Conservation (phyloP, 768 basidiomycete genomes). For the Daedalea quercina region DNA sequence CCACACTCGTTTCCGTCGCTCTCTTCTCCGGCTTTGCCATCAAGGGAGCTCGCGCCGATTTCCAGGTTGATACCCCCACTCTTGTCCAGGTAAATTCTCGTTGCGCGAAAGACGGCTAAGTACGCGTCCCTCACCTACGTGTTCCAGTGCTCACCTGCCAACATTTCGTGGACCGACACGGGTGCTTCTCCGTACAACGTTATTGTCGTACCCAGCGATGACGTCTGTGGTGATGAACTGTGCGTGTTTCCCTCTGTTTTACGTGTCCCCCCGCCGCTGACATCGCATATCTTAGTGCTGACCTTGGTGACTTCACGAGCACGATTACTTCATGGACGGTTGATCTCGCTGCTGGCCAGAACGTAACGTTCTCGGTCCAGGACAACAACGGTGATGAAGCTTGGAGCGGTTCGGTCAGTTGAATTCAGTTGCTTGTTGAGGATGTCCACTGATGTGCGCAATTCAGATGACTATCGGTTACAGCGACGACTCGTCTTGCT, state of each 20-base stretch:
- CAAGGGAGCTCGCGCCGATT: slow-evolving; percentile 44
- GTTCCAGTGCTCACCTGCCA: slow-evolving; percentile 43
- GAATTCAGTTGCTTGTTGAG: slow-evolving; percentile 1
- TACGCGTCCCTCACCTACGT: slow-evolving; percentile 1
- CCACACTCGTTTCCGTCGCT: slow-evolving; percentile 69
- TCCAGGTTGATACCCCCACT: slow-evolving; percentile 44
- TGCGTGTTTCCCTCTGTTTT: slow-evolving; percentile 30
- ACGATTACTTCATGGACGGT: slow-evolving; percentile 40
- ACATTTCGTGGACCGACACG: slow-evolving; percentile 46
- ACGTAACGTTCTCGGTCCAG: slow-evolving; percentile 44
- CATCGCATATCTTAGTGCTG: slow-evolving; percentile 32
- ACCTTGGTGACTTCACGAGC: slow-evolving; percentile 45
- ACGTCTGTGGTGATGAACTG: slow-evolving; percentile 58
- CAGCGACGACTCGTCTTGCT: slow-evolving; percentile 33
- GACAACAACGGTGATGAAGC: slow-evolving; percentile 52
- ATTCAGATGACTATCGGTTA: slow-evolving; percentile 29
- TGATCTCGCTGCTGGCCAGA: slow-evolving; percentile 38
- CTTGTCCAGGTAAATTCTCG: slow-evolving; percentile 42
- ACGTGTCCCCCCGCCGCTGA: neutral
- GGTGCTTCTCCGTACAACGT: slow-evolving; percentile 48
- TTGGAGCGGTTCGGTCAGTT: slow-evolving; percentile 57
- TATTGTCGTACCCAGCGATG: slow-evolving; percentile 41
- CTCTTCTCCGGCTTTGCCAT: slow-evolving; percentile 57
- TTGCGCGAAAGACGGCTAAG: neutral
- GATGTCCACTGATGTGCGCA: neutral